Conservation (phyloP, 1,284 basidiomycete genomes). For the Taiwanofungus camphoratus region DNA sequence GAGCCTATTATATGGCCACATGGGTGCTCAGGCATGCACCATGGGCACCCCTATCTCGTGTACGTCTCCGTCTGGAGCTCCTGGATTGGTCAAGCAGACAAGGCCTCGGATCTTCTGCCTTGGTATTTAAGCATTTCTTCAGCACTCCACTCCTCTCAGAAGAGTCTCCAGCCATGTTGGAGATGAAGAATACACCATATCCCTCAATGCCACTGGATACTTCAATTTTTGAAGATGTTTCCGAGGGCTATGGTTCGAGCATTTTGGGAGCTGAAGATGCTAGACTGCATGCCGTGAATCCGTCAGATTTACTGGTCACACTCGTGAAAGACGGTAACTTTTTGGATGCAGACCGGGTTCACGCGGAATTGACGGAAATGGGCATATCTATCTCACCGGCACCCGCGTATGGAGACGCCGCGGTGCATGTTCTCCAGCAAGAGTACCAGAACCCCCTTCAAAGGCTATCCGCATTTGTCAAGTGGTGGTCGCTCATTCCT, state of each 20-base stretch:
- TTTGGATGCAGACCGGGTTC: slow-evolving; percentile 23
- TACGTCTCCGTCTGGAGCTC: slow-evolving; percentile 15
- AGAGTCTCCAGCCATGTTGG: slow-evolving; percentile 28
- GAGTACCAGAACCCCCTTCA: slow-evolving; percentile 13
- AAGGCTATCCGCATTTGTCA: slow-evolving; percentile 23
- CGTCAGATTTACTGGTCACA: slow-evolving; percentile 16
- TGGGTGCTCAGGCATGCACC: slow-evolving; percentile 21
- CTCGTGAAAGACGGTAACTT: slow-evolving; percentile 19
- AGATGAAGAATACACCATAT: slow-evolving; percentile 25
- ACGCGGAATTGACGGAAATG: slow-evolving; percentile 27
- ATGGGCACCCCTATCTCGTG: slow-evolving; percentile 18
- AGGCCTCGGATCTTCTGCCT: slow-evolving; percentile 4
- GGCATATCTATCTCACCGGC: slow-evolving; percentile 28
- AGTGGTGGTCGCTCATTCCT: slow-evolving; percentile 39
- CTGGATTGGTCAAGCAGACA: slow-evolving; percentile 9
- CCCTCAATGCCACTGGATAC: slow-evolving; percentile 21
- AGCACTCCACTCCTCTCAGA: slow-evolving; percentile 15
- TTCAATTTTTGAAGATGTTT: slow-evolving; percentile 27
- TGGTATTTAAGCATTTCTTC: slow-evolving; percentile 15
- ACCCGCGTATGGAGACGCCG: slow-evolving; percentile 28
- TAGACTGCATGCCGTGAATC: background rate
- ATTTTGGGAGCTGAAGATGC: background rate
- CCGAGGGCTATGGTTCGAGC: slow-evolving; percentile 20
- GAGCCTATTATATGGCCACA: slow-evolving; percentile 20
- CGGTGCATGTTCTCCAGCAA: slow-evolving; percentile 20